Base-by-base conservation (phyloP, 2,329 filamentous ascomycete species). In the Colletotrichum chlorophyti region DNA sequence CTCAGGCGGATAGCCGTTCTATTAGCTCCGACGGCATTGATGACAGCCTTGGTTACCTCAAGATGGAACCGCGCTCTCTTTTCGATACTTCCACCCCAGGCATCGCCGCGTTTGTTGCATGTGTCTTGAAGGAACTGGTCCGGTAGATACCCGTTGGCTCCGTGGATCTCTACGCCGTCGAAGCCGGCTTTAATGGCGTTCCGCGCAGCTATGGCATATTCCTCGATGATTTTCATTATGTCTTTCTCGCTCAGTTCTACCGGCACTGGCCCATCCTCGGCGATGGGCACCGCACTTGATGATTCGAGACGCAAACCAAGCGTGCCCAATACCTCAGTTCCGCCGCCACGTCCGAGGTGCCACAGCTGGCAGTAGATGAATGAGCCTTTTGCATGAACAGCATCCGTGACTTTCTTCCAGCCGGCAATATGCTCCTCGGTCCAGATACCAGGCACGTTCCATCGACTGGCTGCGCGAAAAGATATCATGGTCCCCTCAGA, bases 341-440 rank as follows among this genome's bases (percentile, higher is more conserved):
- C 69, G 2, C 81, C 81, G 2, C 79, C 77, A 2, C 88, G 80
- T 7, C 88, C 87, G 0, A 86, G 72, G 2, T 82, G 81, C 85
- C 87, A 90, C 0, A 91, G 74, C 67, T 91, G 88, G 24, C 81
- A 73, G 71, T 80, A 90, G 60, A 90, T 85, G 65, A 78, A 84
- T 15, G 78, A 81, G 5, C 83, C 83, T 64, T 87, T 87, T 19
- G 75, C 76, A 68, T 91, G 88, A 0, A 91, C 85, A 1, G 81
- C 83, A 23, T 85, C 79, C 2, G 83, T 86, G 37, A 90, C 74
- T 12, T 78, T 72, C 61, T 80, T 83, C 88, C 87, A 91, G 0
- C 75, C 81, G 2, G 75, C 76, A 37, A 88, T 76, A 58, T 89
- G 85, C n/a, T 76, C 78, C 0, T 78, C 70, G 17, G 69, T 81